Conservation (phyloP, 2,329 filamentous ascomycete species). For the Venturia pyrina region DNA sequence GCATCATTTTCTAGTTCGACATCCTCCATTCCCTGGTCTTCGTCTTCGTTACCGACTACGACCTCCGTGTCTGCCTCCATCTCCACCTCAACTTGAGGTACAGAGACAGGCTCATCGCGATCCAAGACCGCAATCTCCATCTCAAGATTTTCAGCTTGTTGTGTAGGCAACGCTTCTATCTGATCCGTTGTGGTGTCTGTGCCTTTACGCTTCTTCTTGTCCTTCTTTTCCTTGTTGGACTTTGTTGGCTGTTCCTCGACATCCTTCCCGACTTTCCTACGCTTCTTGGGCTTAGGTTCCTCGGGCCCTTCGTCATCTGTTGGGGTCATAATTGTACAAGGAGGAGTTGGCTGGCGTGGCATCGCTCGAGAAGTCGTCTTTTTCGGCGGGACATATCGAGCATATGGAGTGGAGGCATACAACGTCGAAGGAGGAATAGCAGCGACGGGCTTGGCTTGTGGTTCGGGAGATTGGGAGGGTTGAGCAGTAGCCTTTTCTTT, state of each 20-base stretch:
- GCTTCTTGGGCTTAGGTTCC: not conserved
- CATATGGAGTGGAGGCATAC: conserved; percentile 10
- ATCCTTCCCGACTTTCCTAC: not conserved
- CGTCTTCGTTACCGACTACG: conserved; percentile 15
- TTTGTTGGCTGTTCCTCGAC: not conserved
- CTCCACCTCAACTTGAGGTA: not conserved
- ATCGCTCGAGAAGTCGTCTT: not conserved
- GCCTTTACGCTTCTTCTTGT: conserved; percentile 20
- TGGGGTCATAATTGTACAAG: not conserved
- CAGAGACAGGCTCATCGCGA: not conserved
- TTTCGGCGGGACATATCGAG: conserved; percentile 10
- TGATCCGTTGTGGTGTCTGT: conserved; percentile 7
- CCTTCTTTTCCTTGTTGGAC: not conserved
- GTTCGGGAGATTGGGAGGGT: conserved; percentile 10
- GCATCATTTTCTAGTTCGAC: conserved; percentile 20
- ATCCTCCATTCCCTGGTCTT: conserved; percentile 20
- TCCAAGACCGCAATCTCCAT: not conserved
- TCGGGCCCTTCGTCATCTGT: not conserved
- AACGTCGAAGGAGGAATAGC: conserved; percentile 10
- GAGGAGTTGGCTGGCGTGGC: not conserved
- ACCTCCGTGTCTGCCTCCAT: not conserved
- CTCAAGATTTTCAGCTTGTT: not conserved
- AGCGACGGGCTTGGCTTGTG: not conserved
- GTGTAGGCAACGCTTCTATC: conserved; percentile 13
- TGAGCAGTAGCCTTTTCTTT: conserved; percentile 12